Base-by-base conservation (phyloP, 2,329 filamentous ascomycete species). In the Alternaria panax region DNA sequence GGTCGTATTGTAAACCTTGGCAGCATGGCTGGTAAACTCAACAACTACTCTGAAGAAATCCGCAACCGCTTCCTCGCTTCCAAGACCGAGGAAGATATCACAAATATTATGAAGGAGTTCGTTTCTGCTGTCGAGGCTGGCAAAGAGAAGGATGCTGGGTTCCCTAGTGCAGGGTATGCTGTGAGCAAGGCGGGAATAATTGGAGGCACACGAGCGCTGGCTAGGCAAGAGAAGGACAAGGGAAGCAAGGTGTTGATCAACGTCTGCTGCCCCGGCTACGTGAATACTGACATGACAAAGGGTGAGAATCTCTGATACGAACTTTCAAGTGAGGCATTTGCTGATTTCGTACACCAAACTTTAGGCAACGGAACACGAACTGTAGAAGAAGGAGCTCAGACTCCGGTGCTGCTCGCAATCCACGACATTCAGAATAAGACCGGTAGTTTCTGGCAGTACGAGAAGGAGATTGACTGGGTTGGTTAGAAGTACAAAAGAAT, bases 1-100 rank as follows among this genome's bases (percentile, higher is more conserved):
- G 83, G 82, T 7, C 80, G 83, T 51, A 56, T 76, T 20, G 79
- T 86, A 27, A 86, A 86, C 62, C 77, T 86, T 2, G 80, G 80
- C 4, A 83, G 80, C 67, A 79, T 75, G 61, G 56, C 76, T 3
- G 83, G 83, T 9, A 71, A 77, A 12, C 74, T 86, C 9, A 77
- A 75, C 61, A 81, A 81, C 54, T 86, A 85, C 73, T 82, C 83
- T 0, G 65, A 76, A 6, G 62, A 74, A 5, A 69, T 85, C 25
- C 75, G 74, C 14, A 53, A 76, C 12, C 79, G 79, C 7, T 86
- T 86, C 74, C 72, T 79, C 7, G 41, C 68, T 2, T 72, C 77
- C 25, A 76, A 74, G 50, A 73, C 73, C n/a, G 77, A 81, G 14
- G 68, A 70, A 6, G 82, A 84, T 7, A 77, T 84, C 11, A 82